Base-by-base conservation (phyloP, 2,329 filamentous ascomycete genomes). In the Xylariomycetidae sp. region DNA sequence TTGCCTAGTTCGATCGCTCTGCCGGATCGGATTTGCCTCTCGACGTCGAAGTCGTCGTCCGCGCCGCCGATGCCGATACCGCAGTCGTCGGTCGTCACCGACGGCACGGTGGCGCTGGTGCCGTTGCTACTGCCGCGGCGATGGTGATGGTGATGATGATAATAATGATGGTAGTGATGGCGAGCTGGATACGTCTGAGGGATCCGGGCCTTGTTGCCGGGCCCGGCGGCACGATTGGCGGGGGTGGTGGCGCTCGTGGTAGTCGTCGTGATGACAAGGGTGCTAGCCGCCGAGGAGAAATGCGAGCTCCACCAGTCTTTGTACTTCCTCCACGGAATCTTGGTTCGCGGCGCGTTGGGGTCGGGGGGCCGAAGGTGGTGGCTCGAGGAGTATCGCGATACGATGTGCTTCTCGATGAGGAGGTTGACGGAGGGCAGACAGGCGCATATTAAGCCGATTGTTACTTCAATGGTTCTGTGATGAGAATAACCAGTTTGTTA, bases 401-500 rank as follows among this genome's bases (percentile, higher is more conserved):
- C n/a, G n/a, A n/a, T n/a, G n/a, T 15, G 20, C 3, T 13, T 34
- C 25, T 42, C 34, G 7, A 35, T 14, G 12, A 54, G 27, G 20
- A 49, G 26, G 32, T 49, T 49, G 20, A 45, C 26, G 5, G 48
- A 37, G 6, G 52, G 53, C 4, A 55, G 34, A 32, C 51, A 55
- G n/a, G 52, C 44, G 30, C 52, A 55, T 6, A 47, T 30, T 4
- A 55, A 30, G 6, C 51, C 52, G 17, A 56, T 53, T 8, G 40
- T 38, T 4, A 53, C 30, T 29, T 55, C 51, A 17, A 51, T 31
- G 2, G 38, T 37, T 6, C 43, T 44, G 32, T 25, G 13, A 12
- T 18, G 7, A 12, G 3, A 27, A 22, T 23, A 23, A 23, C 8
- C n/a, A 23, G 20, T 23, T n/a, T 8, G 20, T 23, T 23, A n/a